Percentiles rank a stretch among this genome's conserved stretches.
phyloP scores from a whole-genome alignment of 805 yeast species.

The Wickerhamiella australiensis region DNA sequence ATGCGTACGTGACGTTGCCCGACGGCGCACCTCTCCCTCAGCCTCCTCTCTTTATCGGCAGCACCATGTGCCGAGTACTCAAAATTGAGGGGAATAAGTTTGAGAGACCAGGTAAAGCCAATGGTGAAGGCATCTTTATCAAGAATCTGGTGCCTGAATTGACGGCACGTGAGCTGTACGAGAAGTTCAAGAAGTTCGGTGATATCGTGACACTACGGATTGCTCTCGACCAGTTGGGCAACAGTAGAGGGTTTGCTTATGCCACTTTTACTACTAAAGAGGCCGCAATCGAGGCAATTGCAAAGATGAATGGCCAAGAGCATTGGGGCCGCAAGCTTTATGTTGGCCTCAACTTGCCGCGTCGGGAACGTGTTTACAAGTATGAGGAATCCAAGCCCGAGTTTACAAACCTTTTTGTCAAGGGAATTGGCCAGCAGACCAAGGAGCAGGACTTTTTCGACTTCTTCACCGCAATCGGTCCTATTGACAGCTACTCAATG shows the following conservation, averaged over 20 bases:
- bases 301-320: constrained; percentile 17
- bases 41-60: constrained; percentile 20
- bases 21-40: constrained; percentile 15
- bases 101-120: constrained; percentile 14
- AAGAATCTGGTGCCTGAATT: constrained; percentile 67
- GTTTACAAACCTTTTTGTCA: constrained; percentile 44
- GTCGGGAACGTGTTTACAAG: constrained; percentile 44
- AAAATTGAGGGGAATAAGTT: constrained; percentile 7
- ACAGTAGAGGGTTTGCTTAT: constrained; percentile 22
- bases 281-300: constrained; percentile 19
- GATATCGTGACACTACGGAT: constrained; percentile 19
- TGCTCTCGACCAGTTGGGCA: constrained; percentile 20
- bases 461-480: constrained; percentile 37
- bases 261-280: constrained; percentile 17
- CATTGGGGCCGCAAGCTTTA: constrained; percentile 31
- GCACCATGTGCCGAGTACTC: constrained; percentile 19
- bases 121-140: constrained; percentile 41
- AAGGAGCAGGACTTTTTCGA: constrained; percentile 32
- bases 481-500: constrained; percentile 40
- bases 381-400: constrained; percentile 37
- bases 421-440: constrained; percentile 35
- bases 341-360: constrained; percentile 54
- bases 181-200: constrained; percentile 18
- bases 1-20: constrained; percentile 15
- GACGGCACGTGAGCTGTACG: constrained; percentile 28